Evolutionary conservation across 78 protist genomes (phyloP).

Genomic region (Dictyostelium firmibasis): DNA sequence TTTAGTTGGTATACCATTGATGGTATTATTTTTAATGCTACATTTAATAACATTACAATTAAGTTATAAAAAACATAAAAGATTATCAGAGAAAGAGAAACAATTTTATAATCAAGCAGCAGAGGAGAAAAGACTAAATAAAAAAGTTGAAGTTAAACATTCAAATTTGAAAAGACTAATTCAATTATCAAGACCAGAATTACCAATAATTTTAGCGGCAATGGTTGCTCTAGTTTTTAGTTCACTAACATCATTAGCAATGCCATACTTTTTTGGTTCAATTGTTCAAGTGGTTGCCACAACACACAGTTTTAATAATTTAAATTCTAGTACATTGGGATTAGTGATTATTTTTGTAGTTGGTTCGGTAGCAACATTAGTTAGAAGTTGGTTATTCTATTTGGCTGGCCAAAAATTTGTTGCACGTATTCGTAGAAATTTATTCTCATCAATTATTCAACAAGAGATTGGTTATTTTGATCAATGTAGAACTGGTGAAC

Average conservation of each 20-base stretch:
- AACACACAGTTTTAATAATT: background rate
- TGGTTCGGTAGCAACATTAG: conserved; percentile 12
- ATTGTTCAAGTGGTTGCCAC: conserved; percentile 35
- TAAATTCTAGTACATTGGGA: conserved; percentile 31
- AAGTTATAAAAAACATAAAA: background rate
- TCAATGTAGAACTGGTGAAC: conserved; percentile 90
- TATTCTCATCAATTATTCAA: conserved; percentile 77
- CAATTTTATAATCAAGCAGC: background rate
- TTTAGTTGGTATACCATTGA: background rate
- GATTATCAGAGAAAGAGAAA: background rate
- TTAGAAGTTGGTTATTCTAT: conserved; percentile 30
- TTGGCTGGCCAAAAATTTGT: conserved; percentile 84
- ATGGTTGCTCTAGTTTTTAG: conserved; percentile 45
- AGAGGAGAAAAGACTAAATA: background rate
- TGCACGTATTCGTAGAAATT: conserved; percentile 61
- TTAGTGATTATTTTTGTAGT: conserved; percentile 35
- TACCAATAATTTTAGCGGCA: conserved; percentile 37
- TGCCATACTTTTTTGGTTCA: conserved; percentile 64
- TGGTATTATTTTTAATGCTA: background rate
- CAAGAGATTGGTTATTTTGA: conserved; percentile 96
- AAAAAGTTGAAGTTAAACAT: conserved; percentile 2
- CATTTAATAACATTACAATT: background rate
- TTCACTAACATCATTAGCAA: conserved; percentile 32
- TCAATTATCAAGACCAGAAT: conserved; percentile 50
- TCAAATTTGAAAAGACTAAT: conserved; percentile 50